Base-by-base conservation (phyloP, 805 yeast species). In the Candida cerambycidarum region DNA sequence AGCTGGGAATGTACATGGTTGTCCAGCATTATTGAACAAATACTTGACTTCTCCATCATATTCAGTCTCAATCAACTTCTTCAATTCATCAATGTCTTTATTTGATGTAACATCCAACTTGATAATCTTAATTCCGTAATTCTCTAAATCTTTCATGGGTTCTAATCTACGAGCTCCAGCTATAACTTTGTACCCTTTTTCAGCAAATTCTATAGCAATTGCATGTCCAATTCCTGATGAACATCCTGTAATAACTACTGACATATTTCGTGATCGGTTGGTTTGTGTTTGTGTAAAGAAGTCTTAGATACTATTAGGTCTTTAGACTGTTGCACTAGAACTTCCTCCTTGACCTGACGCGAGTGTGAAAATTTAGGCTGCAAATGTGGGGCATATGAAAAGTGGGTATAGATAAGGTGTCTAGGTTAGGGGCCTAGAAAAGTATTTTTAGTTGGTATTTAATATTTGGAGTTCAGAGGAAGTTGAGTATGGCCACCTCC, bases 1-100 rank as follows among this genome's bases (percentile, higher is more conserved):
- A 0, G 85, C 87, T 0, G 93, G 87, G 40, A 80, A 70, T 0
- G 86, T 77, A 53, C 90, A 85, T 15, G 88, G 74, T 51, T 77
- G 82, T 13, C 90, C 90, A 1, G 95, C 95, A 58, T 85, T 86
- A 60, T 86, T 85, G 64, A 71, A 84, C 41, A 85, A 60, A 8
- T 82, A 51, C 52, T 85, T 88, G 43, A 84, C 58, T 38, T 48
- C 44, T 1, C 75, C 76, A 28, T 73, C 77, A 8, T 73, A 67
- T 30, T 73, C 67, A 2, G 53, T 49, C 0, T 51, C 44, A n/a
- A 83, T 67, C 18, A 63, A 62, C 13, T 69, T 54, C 42, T 71
- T 74, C 21, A 80, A 70, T 12, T 63, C 49, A 5, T 51, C 16
- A 32, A 83, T 77, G 23, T 79, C 76, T 27, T 73, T 76, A 1